A percentile compares a stretch with the other conserved stretches of the same genome.
Conservation (phyloP, 2,329 filamentous ascomycete species). For the Beauveria medogensis region DNA sequence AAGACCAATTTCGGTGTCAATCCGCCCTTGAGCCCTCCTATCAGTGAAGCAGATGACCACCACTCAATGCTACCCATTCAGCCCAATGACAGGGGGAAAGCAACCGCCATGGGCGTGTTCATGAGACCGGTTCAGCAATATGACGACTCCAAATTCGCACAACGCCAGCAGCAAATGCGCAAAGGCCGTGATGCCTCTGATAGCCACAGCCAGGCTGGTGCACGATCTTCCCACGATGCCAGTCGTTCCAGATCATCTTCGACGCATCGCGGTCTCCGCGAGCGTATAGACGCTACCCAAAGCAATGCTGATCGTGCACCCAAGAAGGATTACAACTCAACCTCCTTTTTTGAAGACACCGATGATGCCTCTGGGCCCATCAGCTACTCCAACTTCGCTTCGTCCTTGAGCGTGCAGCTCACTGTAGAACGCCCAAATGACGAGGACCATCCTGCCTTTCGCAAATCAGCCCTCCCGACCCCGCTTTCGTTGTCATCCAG, state of each 20-base stretch:
- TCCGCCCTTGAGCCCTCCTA: slow-evolving; percentile 43
- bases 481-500: slow-evolving; percentile 30
- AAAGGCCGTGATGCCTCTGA: slow-evolving; percentile 50
- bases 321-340: slow-evolving; percentile 24
- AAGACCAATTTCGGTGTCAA: slow-evolving; percentile 23
- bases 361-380: slow-evolving; percentile 24
- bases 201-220: slow-evolving; percentile 41
- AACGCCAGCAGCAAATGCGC: slow-evolving; percentile 74
- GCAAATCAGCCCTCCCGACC: slow-evolving; percentile 35
- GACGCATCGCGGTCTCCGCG: slow-evolving; percentile 27
- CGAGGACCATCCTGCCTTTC: slow-evolving; percentile 46
- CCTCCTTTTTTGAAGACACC: slow-evolving; percentile 39
- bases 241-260: slow-evolving; percentile 43
- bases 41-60: slow-evolving; percentile 68
- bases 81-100: slow-evolving; percentile 71
- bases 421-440: slow-evolving; percentile 42
- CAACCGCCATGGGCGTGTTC: slow-evolving; percentile 57
- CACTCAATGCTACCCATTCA: slow-evolving; percentile 56
- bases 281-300: slow-evolving; percentile 23
- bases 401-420: slow-evolving; percentile 15
- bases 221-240: slow-evolving; percentile 26
- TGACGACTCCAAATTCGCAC: slow-evolving; percentile 76
- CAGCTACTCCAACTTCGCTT: slow-evolving; percentile 7
- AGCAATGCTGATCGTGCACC: slow-evolving; percentile 19
- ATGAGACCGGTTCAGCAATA: slow-evolving; percentile 69